Conservation (phyloP, 1,284 basidiomycete genomes). For the Malassezia equina region DNA sequence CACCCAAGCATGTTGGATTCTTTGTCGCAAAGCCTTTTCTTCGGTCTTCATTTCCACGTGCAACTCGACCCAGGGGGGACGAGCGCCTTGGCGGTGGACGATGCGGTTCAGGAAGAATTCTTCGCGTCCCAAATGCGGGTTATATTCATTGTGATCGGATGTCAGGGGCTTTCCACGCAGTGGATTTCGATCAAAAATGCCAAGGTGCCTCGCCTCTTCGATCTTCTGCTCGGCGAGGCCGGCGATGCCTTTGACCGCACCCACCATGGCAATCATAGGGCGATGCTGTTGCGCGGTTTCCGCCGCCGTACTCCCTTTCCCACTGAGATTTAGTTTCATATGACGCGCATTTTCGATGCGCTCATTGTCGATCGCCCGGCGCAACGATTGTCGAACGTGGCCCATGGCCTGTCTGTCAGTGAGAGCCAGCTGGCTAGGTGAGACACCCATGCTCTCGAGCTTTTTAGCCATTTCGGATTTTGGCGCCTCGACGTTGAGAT, state of each 20-base stretch:
- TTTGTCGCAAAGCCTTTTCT: slow-evolving; percentile 57
- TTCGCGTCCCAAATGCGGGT: slow-evolving; percentile 55
- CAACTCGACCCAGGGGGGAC: slow-evolving; percentile 82
- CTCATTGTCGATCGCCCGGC: background rate
- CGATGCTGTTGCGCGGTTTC: background rate
- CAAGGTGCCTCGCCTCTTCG: slow-evolving; percentile 60
- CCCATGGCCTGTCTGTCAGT: slow-evolving; percentile 52
- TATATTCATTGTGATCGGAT: slow-evolving; percentile 59
- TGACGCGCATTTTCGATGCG: slow-evolving; percentile 1
- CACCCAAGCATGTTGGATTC: slow-evolving; percentile 58
- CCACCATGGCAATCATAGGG: background rate
- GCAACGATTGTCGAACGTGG: slow-evolving; percentile 1
- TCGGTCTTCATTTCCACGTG: slow-evolving; percentile 60
- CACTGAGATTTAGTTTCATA: background rate
- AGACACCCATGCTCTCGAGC: slow-evolving; percentile 23
- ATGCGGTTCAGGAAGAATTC: slow-evolving; percentile 68
- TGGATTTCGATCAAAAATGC: slow-evolving; percentile 63
- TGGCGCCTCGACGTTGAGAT: background rate
- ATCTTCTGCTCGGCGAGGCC: slow-evolving; percentile 31
- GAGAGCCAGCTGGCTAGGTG: slow-evolving; percentile 21
- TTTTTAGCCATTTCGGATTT: slow-evolving; percentile 19
- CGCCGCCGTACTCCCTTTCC: background rate
- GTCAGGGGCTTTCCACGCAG: slow-evolving; percentile 65
- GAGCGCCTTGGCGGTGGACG: slow-evolving; percentile 69
- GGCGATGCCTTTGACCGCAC: slow-evolving; percentile 30